Conservation (phyloP, 176 grass and related monocot species). For the Oryza nivara region DNA sequence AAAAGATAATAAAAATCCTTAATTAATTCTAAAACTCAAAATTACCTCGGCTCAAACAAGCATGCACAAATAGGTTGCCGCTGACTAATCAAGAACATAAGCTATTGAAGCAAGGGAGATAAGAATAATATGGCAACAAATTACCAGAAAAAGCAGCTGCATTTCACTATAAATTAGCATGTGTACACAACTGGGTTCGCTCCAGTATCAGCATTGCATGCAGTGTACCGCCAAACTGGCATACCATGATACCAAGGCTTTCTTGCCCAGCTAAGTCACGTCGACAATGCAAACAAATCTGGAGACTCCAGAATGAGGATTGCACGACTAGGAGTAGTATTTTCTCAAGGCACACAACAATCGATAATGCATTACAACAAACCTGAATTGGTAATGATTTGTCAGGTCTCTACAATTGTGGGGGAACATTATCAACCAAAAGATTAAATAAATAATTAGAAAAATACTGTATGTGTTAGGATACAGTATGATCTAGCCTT, state of each 20-base stretch:
- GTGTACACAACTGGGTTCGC: not conserved
- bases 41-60: not conserved
- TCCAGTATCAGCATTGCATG: not conserved
- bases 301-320: not conserved
- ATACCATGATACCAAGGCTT: not conserved
- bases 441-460: conserved; percentile 53
- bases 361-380: conserved; percentile 39
- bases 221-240: not conserved
- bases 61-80: not conserved
- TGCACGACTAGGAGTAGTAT: not conserved
- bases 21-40: not conserved
- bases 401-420: conserved; percentile 35
- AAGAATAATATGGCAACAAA: not conserved
- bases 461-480: conserved; percentile 55
- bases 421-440: conserved; percentile 52
- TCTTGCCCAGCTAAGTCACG: not conserved
- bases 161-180: not conserved
- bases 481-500: conserved; percentile 53
- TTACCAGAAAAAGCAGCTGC: not conserved
- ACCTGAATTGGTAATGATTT: conserved; percentile 27
- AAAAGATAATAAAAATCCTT: not conserved
- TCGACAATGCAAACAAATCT: not conserved
- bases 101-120: not conserved
- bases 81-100: not conserved
- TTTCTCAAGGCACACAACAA: conserved; percentile 11